A percentile compares a stretch with the other conserved stretches of the same genome.
Conservation (phyloP, 768 basidiomycete genomes). For the Hygrophorus russula region DNA sequence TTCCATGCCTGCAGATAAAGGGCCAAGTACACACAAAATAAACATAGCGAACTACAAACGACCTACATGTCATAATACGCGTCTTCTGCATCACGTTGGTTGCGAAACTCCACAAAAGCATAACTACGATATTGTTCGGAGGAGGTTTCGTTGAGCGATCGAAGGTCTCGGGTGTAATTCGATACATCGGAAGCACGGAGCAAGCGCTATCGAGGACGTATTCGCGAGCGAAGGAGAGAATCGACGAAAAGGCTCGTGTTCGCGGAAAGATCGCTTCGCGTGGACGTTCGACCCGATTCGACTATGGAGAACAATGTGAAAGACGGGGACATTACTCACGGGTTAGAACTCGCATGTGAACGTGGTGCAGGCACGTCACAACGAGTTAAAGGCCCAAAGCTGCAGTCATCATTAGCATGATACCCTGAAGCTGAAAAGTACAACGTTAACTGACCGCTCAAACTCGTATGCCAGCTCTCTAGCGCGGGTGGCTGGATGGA, state of each 20-base stretch:
- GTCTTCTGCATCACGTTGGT: slow-evolving; percentile 68
- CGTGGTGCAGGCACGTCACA: slow-evolving; percentile 87
- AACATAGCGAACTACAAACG: background rate
- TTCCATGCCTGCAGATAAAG: slow-evolving; percentile 48
- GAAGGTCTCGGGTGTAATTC: slow-evolving; percentile 24
- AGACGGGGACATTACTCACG: slow-evolving; percentile 49
- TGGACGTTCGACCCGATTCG: slow-evolving; percentile 22
- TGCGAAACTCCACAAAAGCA: slow-evolving; percentile 79
- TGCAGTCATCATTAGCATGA: slow-evolving; percentile 16
- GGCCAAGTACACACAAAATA: background rate
- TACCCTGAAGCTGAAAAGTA: background rate
- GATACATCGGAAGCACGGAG: slow-evolving; percentile 23
- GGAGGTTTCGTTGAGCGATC: slow-evolving; percentile 47
- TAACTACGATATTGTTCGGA: slow-evolving; percentile 49
- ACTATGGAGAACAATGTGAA: slow-evolving; percentile 13
- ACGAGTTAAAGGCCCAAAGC: slow-evolving; percentile 73
- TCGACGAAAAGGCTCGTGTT: slow-evolving; percentile 4
- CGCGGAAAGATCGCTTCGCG: slow-evolving; percentile 11
- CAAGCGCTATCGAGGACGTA: slow-evolving; percentile 10
- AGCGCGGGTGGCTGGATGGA: slow-evolving; percentile 73
- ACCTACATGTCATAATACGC: slow-evolving; percentile 78
- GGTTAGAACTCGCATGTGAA: slow-evolving; percentile 59
- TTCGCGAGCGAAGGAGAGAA: slow-evolving; percentile 1
- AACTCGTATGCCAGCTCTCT: slow-evolving; percentile 81
- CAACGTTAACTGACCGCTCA: slow-evolving; percentile 45